Base-by-base conservation (phyloP, 169 alveolate species). In the Plasmodium adleri region DNA sequence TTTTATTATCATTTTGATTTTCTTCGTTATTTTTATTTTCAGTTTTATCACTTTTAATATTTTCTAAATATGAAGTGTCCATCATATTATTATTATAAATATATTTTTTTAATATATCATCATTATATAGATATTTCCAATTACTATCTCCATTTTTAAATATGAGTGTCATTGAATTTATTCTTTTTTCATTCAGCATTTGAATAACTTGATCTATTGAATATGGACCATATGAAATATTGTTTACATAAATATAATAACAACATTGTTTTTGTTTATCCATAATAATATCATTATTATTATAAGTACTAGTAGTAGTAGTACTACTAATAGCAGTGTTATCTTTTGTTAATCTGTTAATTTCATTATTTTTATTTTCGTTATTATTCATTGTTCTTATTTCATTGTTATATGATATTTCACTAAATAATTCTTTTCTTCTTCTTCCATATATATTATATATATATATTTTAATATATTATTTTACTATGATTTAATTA, bases 101-200 rank as follows among this genome's bases (percentile, higher is more conserved):
- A 67, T 66, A 54, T 22, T 74, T 52, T 86, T 28, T 72, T 72
- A 86, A 62, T 39, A 60, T 72, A 20, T 86, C 88, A 72, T 86
- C 86, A 54, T 86, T 86, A 74, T 47, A 59, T 13, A 86, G 43
- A 86, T 71, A 86, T 32, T 86, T 86, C 92, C 92, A 86, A 64
- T 86, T 86, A 45, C 22, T 64, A 10, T 86, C 92, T 22, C 92
- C 92, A 20, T 72, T 86, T 86, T 72, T 86, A 72, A 59, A 86
- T 54, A 86, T 67, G 26, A 32, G 9, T 17, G 92, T 71, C 92
- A 86, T 86, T 47, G 62, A 43, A 26, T 86, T 86, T 59, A 86
- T 71, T 86, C 86, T 86, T 28, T 72, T 71, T 71, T 71, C 75
- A 71, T 63, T 86, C 78, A 86, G 72, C 24, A 86, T 66, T 60